Evolutionary conservation across 73 alveolate genomes (phyloP), one percentile per base, ranked within the genome.

Genomic region (Stentor roeselii): DNA sequence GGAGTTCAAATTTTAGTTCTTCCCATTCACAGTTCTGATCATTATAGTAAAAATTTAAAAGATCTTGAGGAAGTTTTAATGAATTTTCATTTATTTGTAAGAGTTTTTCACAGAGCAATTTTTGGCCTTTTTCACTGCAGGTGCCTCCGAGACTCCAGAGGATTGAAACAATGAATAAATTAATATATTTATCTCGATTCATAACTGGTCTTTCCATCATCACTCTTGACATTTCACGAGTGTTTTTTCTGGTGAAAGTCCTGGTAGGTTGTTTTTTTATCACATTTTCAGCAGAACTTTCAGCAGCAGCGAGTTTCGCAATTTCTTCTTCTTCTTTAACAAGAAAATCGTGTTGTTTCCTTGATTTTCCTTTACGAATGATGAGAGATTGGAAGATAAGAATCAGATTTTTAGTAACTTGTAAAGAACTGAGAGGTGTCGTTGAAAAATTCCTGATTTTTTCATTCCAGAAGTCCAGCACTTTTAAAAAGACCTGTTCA

Each of bases 81-180:
- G 32, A 76, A 0, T 35, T 35, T 76, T 39, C 39, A 41, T 14
- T 21, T 32, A 67, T 34, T 67, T 67, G 42, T 67, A 21, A 14
- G 34, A 67, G 80, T 30, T n/a, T 67, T 30, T 67, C 50, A 67
- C 60, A 15, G 27, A 41, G 82, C 2, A 67, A 0, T 76, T 76
- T 76, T 37, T 39, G n/a, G 67, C 84, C 74, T n/a, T 76, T 35
- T 76, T 76, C 74, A 39, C 89, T 82, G 37, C 94, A 82, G n/a
- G 95, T 85, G 4, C 93, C 98, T 14, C 98, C 98, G 42, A 94
- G 75, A 21, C 95, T 92, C 97, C 98, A 94, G 4, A 85, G 78
- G 32, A 92, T 32, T 75, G 97, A 91, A 59, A 94, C 86, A 61
- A 88, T 83, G 82, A 90, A 86, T 40, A 87, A 61, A 60, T 39